These are phyloP conservation scores for Cicer arietinum DNA, from an alignment of 306 rosid species.

Conservation along the genomic window DNA sequence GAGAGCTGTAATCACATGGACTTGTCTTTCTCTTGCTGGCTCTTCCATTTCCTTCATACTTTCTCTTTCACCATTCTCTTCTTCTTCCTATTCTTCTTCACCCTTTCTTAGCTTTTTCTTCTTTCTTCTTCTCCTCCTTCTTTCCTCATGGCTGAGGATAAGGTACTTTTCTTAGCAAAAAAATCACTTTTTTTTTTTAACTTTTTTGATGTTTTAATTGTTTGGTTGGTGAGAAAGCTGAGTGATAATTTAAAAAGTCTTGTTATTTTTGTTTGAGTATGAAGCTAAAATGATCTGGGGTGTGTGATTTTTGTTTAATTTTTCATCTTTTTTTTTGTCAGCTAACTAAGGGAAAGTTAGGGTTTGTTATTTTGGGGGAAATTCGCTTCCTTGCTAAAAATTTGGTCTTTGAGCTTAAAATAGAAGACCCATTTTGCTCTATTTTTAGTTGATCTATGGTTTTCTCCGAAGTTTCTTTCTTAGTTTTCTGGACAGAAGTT, in stretches of 20 bases:
- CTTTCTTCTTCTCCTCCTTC: conserved; percentile 30
- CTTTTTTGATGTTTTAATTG: not conserved
- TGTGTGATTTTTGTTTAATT: conserved; percentile 22
- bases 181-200: not conserved
- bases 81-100: conserved; percentile 47
- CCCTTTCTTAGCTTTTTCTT: conserved; percentile 43
- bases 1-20: conserved; percentile 93
- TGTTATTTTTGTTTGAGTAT: conserved; percentile 11
- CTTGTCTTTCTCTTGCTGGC: conserved; percentile 74
- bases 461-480: conserved; percentile 15
- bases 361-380: conserved; percentile 42
- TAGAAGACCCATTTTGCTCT: conserved; percentile 14
- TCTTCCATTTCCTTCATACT: conserved; percentile 50
- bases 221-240: conserved; percentile 44
- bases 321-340: not conserved
- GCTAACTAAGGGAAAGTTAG: conserved; percentile 23
- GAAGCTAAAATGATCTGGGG: conserved; percentile 38
- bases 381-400: conserved; percentile 13
- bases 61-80: conserved; percentile 50
- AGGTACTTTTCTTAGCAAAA: conserved; percentile 54
- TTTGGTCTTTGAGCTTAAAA: conserved; percentile 31
- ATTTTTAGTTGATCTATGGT: conserved; percentile 52
- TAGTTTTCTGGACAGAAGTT: conserved; percentile 13
- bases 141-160: conserved; percentile 81
- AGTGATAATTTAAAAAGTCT: not conserved